Base-by-base conservation (phyloP, 495 filamentous ascomycete species). In the Bacidia gigantensis region DNA sequence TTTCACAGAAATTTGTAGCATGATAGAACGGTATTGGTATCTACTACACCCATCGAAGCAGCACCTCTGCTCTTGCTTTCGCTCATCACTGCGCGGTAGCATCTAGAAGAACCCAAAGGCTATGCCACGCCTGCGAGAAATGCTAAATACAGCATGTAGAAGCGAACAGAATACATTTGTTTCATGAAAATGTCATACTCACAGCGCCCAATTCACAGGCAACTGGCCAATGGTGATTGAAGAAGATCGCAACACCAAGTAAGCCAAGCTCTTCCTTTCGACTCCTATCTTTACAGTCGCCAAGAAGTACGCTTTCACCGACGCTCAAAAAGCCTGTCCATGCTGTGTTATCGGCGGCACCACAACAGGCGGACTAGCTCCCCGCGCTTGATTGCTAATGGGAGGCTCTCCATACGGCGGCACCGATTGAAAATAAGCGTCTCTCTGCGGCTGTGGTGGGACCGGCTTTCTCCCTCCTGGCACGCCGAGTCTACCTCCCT, bases 381-480 rank as follows among this genome's bases (percentile, higher is more conserved):
- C 23, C 40, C 3, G 41, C 25, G 60, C 55, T 56, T 64, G 29
- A 35, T 7, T 5, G 41, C 32, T 32, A 56, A 57, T 53, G 43
- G 60, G 67, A 2, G 69, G 69, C 24, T 89, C 55, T 57, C 81
- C 71, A 66, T 89, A 93, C 59, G 89, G 84, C 3, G 84, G 84
- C 61, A 88, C 87, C 45, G 74, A 78, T 47, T 72, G 75, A 45
- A 89, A 67, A 24, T 87, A 57, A 40, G 82, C 64, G 59, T 87
- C 77, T 56, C 69, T 60, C 56, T 74, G 62, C 67, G 58, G 56
- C 58, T 72, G 47, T 55, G 71, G 66, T 56, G 72, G 61, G 62
- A 58, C 53, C 56, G 61, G 23, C 32, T 44, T 59, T 26, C 46
- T 53, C 3, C 54, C 45, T n/a, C 55, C 46, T 1, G 62, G 59